Evolutionary conservation across 2,329 filamentous ascomycete genomes (phyloP).

Genomic region (Ophiostoma triangulosporum): DNA sequence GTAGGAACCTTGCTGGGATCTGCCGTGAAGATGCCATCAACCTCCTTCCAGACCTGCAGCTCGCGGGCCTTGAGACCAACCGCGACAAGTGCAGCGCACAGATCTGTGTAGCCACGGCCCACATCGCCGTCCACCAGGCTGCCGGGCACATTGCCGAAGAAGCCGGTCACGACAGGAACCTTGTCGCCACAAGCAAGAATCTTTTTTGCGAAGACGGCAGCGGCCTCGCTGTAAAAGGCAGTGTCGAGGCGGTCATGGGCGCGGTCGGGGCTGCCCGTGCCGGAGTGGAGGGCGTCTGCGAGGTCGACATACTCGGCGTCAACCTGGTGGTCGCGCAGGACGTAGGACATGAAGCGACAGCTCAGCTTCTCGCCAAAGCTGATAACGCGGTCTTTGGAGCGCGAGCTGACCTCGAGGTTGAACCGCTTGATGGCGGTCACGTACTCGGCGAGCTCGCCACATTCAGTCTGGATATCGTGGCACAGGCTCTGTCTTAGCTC

Average conservation of each 20-base stretch:
- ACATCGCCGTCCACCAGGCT: conserved; percentile 54
- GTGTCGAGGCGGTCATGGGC: conserved; percentile 44
- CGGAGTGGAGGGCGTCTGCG: conserved; percentile 32
- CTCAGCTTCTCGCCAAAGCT: conserved; percentile 94
- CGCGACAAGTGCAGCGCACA: conserved; percentile 83
- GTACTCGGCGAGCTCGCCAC: conserved; percentile 65
- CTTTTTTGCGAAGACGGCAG: conserved; percentile 47
- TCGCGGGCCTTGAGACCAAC: conserved; percentile 80
- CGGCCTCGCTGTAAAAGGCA: conserved; percentile 55
- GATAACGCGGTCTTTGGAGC: conserved; percentile 76
- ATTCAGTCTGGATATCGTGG: conserved; percentile 62
- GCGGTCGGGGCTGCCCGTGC: neutral
- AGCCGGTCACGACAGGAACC: conserved; percentile 69
- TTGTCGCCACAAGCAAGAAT: conserved; percentile 50
- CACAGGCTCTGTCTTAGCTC: conserved; percentile 46
- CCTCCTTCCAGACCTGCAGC: conserved; percentile 97
- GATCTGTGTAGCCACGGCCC: conserved; percentile 89
- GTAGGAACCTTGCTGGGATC: conserved; percentile 85
- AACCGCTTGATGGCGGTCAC: conserved; percentile 50
- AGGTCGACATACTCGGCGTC: conserved; percentile 85
- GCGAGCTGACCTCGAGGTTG: conserved; percentile 61
- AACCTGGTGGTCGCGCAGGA: conserved; percentile 69
- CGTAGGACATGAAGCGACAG: conserved; percentile 76
- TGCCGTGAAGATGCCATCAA: conserved; percentile 49
- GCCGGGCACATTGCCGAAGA: conserved; percentile 86